phyloP scores from a whole-genome alignment of 768 basidiomycete species.

The Tylopilus subfusipes region DNA sequence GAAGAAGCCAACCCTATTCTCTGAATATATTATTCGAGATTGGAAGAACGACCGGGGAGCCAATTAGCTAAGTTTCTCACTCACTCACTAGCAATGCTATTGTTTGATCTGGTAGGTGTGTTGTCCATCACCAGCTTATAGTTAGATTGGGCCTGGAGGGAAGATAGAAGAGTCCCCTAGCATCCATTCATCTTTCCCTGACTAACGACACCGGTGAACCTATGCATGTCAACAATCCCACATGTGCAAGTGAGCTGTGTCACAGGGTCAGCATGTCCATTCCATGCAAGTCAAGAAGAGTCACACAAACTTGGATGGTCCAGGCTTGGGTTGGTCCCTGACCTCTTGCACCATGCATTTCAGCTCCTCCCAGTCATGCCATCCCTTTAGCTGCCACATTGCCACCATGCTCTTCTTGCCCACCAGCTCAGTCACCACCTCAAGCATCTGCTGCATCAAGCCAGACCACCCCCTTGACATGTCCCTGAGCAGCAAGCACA shows the following conservation, averaged over 20 bases:
- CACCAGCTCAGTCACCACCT: slow-evolving; percentile 33
- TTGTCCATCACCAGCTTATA: too few relatives aligned
- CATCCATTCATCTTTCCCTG: too few relatives aligned
- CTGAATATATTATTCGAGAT: too few relatives aligned
- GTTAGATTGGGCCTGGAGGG: too few relatives aligned
- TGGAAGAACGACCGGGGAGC: too few relatives aligned
- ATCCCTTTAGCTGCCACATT: slow-evolving; percentile 60
- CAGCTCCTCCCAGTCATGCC: slow-evolving; percentile 52
- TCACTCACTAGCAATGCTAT: too few relatives aligned
- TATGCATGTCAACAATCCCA: slow-evolving; percentile 77
- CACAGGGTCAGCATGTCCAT: not conserved
- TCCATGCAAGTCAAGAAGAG: not conserved
- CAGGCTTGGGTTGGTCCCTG: slow-evolving; percentile 3
- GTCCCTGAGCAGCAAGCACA: slow-evolving; percentile 26
- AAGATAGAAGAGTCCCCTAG: too few relatives aligned
- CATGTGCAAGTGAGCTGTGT: slow-evolving; percentile 58
- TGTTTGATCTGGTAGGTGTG: too few relatives aligned
- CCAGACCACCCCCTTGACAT: slow-evolving; percentile 29
- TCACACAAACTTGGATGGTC: slow-evolving; percentile 15
- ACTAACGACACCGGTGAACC: slow-evolving; percentile 48
- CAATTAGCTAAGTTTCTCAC: too few relatives aligned
- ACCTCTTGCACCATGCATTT: slow-evolving; percentile 27
- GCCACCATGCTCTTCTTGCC: slow-evolving; percentile 47
- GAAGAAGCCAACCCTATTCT: too few relatives aligned
- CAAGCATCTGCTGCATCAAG: slow-evolving; percentile 34